phyloP scores from a whole-genome alignment of 164 flowering plant species.

The Chimonanthus salicifolius region DNA sequence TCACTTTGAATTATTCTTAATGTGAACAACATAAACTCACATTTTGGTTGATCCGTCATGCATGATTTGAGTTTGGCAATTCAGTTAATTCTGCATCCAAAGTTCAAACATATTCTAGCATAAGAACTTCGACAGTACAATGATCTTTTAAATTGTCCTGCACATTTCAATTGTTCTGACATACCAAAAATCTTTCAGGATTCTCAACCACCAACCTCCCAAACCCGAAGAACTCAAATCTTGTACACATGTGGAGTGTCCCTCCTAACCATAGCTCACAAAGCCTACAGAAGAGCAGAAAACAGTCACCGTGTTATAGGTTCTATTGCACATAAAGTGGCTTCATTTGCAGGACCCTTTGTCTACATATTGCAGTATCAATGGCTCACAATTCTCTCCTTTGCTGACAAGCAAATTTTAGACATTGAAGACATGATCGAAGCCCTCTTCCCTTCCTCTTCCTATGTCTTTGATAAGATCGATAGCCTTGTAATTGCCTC shows the following conservation, averaged over 20 bases:
- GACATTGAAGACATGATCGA: slow-evolving; percentile 30
- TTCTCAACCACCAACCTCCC: not conserved
- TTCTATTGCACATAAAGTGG: slow-evolving; percentile 18
- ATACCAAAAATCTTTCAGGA: not conserved
- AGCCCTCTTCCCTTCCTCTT: slow-evolving; percentile 40
- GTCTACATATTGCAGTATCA: slow-evolving; percentile 17
- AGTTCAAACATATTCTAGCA: too few species aligned
- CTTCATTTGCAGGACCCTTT: slow-evolving; percentile 23
- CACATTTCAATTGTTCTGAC: not conserved
- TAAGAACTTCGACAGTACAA: too few species aligned
- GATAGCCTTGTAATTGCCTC: slow-evolving; percentile 26
- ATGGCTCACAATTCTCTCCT: slow-evolving; percentile 38
- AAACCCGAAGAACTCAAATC: slow-evolving; percentile 29
- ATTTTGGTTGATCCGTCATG: too few species aligned
- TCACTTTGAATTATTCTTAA: too few species aligned
- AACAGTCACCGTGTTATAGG: slow-evolving; percentile 33
- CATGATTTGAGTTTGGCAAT: too few species aligned
- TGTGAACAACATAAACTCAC: too few species aligned
- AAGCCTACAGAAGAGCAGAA: slow-evolving; percentile 23
- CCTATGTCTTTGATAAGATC: slow-evolving; percentile 36
- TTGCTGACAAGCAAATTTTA: slow-evolving; percentile 39
- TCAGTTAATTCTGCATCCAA: too few species aligned
- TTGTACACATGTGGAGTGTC: slow-evolving; percentile 49
- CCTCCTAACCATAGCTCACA: slow-evolving; percentile 27
- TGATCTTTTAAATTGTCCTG: not conserved